phyloP scores from a whole-genome alignment of 106 monocot genomes.

The Acorus gramineus region DNA sequence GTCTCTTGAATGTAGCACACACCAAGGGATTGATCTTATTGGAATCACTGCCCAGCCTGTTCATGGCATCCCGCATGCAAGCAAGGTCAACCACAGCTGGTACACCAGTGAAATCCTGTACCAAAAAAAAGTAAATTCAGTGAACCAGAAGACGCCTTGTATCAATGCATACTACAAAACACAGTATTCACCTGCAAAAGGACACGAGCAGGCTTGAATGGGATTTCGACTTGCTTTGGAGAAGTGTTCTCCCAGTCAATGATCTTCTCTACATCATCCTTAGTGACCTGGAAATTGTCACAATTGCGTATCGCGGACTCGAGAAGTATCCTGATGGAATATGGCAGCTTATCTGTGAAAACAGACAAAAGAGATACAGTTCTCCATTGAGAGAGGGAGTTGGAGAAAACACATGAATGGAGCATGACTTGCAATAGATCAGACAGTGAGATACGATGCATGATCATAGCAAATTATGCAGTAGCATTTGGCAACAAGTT shows the following conservation, averaged over 20 bases:
- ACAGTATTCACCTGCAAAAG: slow-evolving; percentile 63
- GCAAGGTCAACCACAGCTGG: slow-evolving; percentile 92
- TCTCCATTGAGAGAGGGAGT: too few species aligned
- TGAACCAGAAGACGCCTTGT: too few species aligned
- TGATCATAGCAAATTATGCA: too few species aligned
- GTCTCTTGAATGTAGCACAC: not conserved
- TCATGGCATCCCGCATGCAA: slow-evolving; percentile 89
- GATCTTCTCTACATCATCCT: slow-evolving; percentile 84
- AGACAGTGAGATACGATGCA: too few species aligned
- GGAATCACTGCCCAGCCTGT: slow-evolving; percentile 60
- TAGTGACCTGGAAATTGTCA: slow-evolving; percentile 83
- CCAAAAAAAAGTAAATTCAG: not conserved
- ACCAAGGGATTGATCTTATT: slow-evolving; percentile 86
- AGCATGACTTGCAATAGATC: too few species aligned
- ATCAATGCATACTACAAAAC: too few species aligned
- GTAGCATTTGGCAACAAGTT: too few species aligned
- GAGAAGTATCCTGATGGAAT: slow-evolving; percentile 74
- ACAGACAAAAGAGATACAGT: too few species aligned
- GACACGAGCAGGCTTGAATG: slow-evolving; percentile 95
- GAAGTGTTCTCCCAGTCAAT: slow-evolving; percentile 93
- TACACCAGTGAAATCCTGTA: slow-evolving; percentile 62
- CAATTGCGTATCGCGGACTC: slow-evolving; percentile 95
- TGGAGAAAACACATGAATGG: too few species aligned
- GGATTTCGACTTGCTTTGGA: slow-evolving; percentile 76
- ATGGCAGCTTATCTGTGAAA: slow-evolving; percentile 67